Evolutionary conservation across 129 eudicot species (phyloP), one percentile per base, ranked within the genome.

Genomic region (Flaveria bidentis): DNA sequence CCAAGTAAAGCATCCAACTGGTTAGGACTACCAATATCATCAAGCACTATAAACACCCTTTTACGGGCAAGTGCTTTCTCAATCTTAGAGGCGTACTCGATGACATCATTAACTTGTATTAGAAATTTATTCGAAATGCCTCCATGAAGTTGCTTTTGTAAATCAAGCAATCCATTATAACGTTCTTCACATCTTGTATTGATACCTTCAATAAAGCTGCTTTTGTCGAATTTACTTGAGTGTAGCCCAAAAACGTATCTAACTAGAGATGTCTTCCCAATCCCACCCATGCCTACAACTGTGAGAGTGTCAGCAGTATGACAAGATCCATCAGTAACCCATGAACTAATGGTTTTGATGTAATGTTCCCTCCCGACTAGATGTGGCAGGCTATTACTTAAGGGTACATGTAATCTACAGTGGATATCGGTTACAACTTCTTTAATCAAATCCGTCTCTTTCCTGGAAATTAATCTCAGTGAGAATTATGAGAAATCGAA

Each of bases 181-280:
- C 20, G 44, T 23, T 52, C 46, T 5, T 52, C 6, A 60, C 65
- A 50, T 30, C 1, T 18, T 47, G 46, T 44, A 51, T 69, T 70
- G 33, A 82, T 55, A 26, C 17, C 45, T 50, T 42, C 81, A 36
- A 72, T 26, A 45, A 71, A 82, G 76, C 80, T 30, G 10, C 82
- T 82, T 12, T 25, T 47, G 0, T 77, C 16, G 9, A 82, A 82
- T 39, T 36, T 15, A 17, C 6, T 6, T 67, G 26, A 36, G n/a
- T 66, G 41, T 56, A 33, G n/a, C 14, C 13, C 17, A 4, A 17
- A 73, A 23, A 73, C 67, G 25, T 45, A 18, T 20, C 30, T 47
- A 2, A 82, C 82, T 17, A 82, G 36, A 13, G 86, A 46, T 36
- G 86, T 57, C 57, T 82, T 82, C n/a, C 86, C 86, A 11, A 73